A percentile compares a stretch with the other conserved stretches of the same genome.
phyloP scores from a whole-genome alignment of 306 rosid species.

The Herpetospermum pedunculosum region DNA sequence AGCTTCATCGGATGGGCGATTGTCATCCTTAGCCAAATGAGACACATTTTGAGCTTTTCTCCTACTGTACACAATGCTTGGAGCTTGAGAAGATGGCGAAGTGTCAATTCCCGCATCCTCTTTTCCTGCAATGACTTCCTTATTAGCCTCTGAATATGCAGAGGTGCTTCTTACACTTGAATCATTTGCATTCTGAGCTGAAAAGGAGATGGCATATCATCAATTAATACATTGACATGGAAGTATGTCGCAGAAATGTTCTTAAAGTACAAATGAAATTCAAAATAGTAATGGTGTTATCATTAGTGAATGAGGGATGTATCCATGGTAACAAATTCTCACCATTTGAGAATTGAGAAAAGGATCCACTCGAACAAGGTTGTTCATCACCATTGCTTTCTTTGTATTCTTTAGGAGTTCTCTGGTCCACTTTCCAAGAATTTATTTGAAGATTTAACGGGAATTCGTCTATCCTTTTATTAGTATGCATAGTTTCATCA shows the following conservation, averaged over 20 bases:
- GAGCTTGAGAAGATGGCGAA: slow-evolving; percentile 20
- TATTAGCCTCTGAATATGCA: slow-evolving; percentile 19
- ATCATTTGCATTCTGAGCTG: slow-evolving; percentile 18
- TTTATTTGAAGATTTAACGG: slow-evolving; percentile 9
- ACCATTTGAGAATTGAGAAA: slow-evolving; percentile 8
- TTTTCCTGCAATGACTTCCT: slow-evolving; percentile 22
- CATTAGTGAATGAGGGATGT: background rate
- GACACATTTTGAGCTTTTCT: slow-evolving; percentile 26
- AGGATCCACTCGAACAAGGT: background rate
- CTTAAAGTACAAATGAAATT: background rate
- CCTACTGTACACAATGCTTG: slow-evolving; percentile 40
- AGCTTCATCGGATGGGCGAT: slow-evolving; percentile 20
- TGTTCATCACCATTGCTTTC: slow-evolving; percentile 23
- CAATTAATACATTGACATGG: background rate
- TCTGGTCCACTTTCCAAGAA: slow-evolving; percentile 19
- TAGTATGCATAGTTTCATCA: slow-evolving; percentile 22
- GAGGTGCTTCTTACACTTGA: slow-evolving; percentile 13
- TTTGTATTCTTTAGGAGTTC: slow-evolving; percentile 21
- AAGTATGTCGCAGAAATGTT: background rate
- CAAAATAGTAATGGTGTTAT: background rate
- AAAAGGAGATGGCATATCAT: slow-evolving; percentile 8
- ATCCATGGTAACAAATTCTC: background rate
- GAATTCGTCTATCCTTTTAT: slow-evolving; percentile 16
- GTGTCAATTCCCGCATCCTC: slow-evolving; percentile 21
- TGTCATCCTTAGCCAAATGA: slow-evolving; percentile 18